Percentiles rank a stretch among this genome's conserved stretches.
Conservation (phyloP, 306 rosid species). For the Nissolia schottii region DNA sequence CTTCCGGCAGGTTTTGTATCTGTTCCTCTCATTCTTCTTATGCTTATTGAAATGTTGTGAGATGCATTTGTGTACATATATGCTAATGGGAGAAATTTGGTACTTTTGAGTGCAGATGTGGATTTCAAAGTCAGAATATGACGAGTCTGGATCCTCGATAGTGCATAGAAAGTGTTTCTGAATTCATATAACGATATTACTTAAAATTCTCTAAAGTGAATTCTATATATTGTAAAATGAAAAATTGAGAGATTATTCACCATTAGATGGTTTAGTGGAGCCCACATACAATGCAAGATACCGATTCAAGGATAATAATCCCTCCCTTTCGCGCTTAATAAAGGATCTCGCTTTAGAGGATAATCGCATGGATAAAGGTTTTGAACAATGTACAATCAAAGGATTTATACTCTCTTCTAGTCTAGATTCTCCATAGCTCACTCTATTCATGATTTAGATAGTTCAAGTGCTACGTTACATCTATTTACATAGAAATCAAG, state of each 20-base stretch:
- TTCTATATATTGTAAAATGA: too few relatives aligned
- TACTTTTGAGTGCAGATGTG: not conserved
- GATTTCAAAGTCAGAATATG: not conserved
- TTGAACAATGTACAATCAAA: not conserved
- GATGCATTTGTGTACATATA: not conserved
- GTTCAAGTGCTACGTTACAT: not conserved
- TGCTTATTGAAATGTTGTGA: not conserved
- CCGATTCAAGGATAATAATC: too few relatives aligned
- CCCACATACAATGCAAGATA: too few relatives aligned
- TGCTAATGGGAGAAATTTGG: not conserved
- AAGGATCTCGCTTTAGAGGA: too few relatives aligned
- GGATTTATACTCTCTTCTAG: not conserved
- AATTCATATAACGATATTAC: too few relatives aligned
- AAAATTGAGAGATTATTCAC: too few relatives aligned
- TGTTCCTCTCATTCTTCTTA: constrained; percentile 5
- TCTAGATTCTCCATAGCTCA: not conserved
- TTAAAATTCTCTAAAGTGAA: too few relatives aligned
- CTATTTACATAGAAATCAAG: constrained; percentile 31
- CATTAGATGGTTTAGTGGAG: too few relatives aligned
- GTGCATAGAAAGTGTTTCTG: not conserved
- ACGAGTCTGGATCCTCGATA: not conserved
- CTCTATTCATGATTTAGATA: not conserved
- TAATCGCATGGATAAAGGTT: not conserved
- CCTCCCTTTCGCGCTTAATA: too few relatives aligned
- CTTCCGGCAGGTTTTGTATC: constrained; percentile 90